phyloP scores from a whole-genome alignment of 129 eudicot genomes.

The Flaveria bidentis region DNA sequence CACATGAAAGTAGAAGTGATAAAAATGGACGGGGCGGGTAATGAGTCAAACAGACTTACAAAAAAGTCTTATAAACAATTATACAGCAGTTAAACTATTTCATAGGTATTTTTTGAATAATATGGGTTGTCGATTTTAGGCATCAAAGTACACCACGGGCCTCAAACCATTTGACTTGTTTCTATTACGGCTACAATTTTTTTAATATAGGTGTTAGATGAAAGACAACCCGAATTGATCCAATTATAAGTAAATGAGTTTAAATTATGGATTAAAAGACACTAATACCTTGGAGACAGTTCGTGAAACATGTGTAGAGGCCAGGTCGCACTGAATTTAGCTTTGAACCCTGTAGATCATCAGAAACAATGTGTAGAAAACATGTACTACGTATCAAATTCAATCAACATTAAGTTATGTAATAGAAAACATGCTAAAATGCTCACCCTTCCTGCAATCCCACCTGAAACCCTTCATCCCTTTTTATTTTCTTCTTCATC shows the following conservation, averaged over 20 bases:
- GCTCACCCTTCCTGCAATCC: constrained; percentile 73
- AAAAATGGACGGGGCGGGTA: neutral
- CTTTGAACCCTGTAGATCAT: constrained; percentile 53
- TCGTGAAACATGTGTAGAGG: constrained; percentile 68
- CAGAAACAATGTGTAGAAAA: constrained; percentile 25
- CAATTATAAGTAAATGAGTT: neutral
- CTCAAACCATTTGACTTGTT: neutral
- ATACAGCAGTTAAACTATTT: too few species aligned
- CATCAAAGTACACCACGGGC: too few species aligned
- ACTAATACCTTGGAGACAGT: constrained; percentile 85
- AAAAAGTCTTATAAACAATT: too few species aligned
- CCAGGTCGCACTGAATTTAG: constrained; percentile 94
- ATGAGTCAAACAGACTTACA: too few species aligned
- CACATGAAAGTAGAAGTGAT: neutral
- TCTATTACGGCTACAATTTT: neutral
- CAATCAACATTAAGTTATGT: too few species aligned
- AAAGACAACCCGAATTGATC: neutral
- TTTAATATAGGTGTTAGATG: too few species aligned
- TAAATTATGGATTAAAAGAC: neutral
- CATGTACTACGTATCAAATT: neutral
- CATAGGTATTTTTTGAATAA: too few species aligned
- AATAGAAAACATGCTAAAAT: neutral
- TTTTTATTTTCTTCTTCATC: constrained; percentile 37
- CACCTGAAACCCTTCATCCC: constrained; percentile 38
- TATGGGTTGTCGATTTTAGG: too few species aligned